Conservation (phyloP, 495 filamentous ascomycete species). For the Saxophila tyrrhenica region DNA sequence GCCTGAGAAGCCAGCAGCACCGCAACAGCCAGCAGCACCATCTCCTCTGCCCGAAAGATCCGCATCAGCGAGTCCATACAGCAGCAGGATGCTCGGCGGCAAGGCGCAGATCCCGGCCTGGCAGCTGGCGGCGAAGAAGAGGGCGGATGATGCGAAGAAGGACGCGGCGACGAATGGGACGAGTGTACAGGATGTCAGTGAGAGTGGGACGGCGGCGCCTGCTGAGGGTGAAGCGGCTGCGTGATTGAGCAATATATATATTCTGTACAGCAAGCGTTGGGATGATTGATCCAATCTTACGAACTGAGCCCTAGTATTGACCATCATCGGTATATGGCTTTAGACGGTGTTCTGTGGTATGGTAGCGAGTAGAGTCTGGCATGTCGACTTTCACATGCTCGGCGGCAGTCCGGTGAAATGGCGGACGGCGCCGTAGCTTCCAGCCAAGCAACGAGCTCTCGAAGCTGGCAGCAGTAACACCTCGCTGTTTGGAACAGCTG, state of each 20-base stretch:
- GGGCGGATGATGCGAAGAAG: constrained; percentile 25
- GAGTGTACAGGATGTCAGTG: background rate
- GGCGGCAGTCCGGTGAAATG: background rate
- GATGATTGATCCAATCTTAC: too few relatives aligned
- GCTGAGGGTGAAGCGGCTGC: background rate
- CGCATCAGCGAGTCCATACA: constrained; percentile 23
- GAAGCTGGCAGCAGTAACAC: too few relatives aligned
- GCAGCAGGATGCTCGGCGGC: constrained; percentile 37
- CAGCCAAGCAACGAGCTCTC: background rate
- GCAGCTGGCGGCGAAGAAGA: constrained; percentile 70
- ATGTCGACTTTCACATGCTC: background rate
- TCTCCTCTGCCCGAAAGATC: constrained; percentile 23
- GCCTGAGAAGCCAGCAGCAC: background rate
- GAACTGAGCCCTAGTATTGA: too few relatives aligned
- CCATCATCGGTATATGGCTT: too few relatives aligned
- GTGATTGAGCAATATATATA: background rate
- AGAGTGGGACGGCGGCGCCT: background rate
- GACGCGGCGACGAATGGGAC: background rate
- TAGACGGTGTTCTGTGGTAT: too few relatives aligned
- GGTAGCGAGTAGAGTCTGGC: too few relatives aligned
- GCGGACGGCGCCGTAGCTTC: background rate
- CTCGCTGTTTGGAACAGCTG: background rate
- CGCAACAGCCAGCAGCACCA: background rate
- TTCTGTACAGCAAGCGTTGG: too few relatives aligned
- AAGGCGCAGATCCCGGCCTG: constrained; percentile 64